Conservation (phyloP, 768 basidiomycete species). For the Leucocoprinus leucothites region DNA sequence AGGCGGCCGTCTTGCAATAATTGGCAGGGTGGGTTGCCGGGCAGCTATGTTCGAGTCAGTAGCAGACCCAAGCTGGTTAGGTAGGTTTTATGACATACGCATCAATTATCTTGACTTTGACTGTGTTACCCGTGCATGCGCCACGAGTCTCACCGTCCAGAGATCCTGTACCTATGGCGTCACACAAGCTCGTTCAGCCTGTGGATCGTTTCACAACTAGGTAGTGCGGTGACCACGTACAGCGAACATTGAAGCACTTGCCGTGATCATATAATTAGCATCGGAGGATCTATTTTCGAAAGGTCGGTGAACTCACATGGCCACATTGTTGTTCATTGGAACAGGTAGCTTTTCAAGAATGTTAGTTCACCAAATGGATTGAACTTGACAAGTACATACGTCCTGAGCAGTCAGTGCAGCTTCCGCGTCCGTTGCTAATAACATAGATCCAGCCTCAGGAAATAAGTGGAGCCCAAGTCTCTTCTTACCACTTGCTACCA, state of each 20-base stretch:
- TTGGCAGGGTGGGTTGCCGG: slow-evolving; percentile 33
- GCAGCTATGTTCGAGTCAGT: slow-evolving; percentile 17
- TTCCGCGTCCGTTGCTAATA: slow-evolving; percentile 19
- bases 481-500: slow-evolving; percentile 15
- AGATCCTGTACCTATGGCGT: slow-evolving; percentile 16
- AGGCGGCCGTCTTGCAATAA: slow-evolving; percentile 28
- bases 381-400: slow-evolving; percentile 16
- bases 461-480: background rate
- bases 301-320: slow-evolving; percentile 7
- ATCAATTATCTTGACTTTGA: slow-evolving; percentile 32
- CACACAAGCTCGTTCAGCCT: background rate
- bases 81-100: slow-evolving; percentile 13
- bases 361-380: background rate
- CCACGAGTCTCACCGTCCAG: slow-evolving; percentile 23
- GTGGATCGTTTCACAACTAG: slow-evolving; percentile 12
- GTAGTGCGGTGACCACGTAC: slow-evolving; percentile 14
- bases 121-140: slow-evolving; percentile 25
- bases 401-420: slow-evolving; percentile 25
- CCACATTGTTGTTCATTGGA: slow-evolving; percentile 12
- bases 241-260: slow-evolving; percentile 26
- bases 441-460: background rate
- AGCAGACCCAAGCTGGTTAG: background rate
- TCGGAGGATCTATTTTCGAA: too few relatives aligned
- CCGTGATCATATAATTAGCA: background rate
- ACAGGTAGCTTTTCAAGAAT: slow-evolving; percentile 14